These are phyloP conservation scores for Lodderomyces metapsilosis DNA, from an alignment of 1,139 yeast genomes.

Conservation along the genomic window DNA sequence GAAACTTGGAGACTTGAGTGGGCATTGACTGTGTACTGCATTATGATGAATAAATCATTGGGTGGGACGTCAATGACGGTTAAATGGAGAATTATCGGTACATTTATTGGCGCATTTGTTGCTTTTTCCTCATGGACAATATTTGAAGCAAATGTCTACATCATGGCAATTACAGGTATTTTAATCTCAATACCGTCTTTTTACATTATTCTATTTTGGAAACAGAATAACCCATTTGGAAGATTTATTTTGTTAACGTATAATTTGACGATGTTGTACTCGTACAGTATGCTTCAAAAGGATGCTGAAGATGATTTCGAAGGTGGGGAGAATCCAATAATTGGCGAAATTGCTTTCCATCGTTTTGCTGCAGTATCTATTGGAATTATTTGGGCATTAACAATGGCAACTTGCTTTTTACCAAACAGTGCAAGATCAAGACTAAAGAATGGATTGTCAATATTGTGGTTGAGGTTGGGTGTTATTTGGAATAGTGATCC, in stretches of 20 bases:
- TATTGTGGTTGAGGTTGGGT: conserved; percentile 78
- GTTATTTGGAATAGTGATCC: conserved; percentile 71
- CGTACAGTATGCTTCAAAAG: conserved; percentile 64
- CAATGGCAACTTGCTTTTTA: conserved; percentile 60
- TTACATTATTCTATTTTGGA: conserved; percentile 68
- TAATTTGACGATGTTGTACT: conserved; percentile 75
- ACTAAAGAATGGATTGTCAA: conserved; percentile 60
- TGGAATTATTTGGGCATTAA: conserved; percentile 77
- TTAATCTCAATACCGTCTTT: conserved; percentile 63
- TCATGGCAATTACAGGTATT: conserved; percentile 58
- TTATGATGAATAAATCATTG: conserved; percentile 82
- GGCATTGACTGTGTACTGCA: conserved; percentile 77
- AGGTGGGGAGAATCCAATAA: conserved; percentile 68
- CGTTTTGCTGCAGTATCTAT: conserved; percentile 69
- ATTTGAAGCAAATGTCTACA: conserved; percentile 56
- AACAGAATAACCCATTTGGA: conserved; percentile 60
- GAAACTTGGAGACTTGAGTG: conserved; percentile 78
- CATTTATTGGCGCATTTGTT: conserved; percentile 63
- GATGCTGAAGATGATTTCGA: conserved; percentile 67
- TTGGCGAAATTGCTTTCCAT: conserved; percentile 78
- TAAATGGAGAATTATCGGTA: conserved; percentile 74
- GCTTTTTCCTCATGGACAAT: conserved; percentile 62
- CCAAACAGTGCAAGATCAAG: conserved; percentile 77
- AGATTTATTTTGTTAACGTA: conserved; percentile 74
- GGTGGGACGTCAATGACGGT: conserved; percentile 85